Evolutionary conservation across 305 asterid genomes (phyloP).

Genomic region (Salvia sclarea): DNA sequence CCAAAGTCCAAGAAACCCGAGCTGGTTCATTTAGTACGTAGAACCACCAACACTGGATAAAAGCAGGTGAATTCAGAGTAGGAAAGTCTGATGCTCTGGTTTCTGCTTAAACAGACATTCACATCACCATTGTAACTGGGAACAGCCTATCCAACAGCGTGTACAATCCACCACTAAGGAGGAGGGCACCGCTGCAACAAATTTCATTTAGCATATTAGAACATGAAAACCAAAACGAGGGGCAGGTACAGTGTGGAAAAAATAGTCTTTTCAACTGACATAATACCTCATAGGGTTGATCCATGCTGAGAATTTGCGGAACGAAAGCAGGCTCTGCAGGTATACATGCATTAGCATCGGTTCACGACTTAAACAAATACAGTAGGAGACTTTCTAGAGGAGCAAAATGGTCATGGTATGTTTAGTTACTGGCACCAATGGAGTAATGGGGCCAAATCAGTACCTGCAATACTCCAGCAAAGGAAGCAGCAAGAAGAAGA

Average conservation of each 20-base stretch:
- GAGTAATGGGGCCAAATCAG: slow-evolving; percentile 4
- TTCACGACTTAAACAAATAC: background rate
- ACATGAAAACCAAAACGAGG: background rate
- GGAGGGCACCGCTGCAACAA: slow-evolving; percentile 70
- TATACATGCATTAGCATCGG: slow-evolving; percentile 26
- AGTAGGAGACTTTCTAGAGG: background rate
- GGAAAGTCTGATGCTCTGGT: background rate
- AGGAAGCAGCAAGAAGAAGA: slow-evolving; percentile 95
- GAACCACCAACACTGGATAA: background rate
- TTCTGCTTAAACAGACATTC: background rate
- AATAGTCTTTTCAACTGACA: background rate
- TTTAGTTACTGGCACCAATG: background rate
- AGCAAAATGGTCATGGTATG: background rate
- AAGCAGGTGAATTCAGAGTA: background rate
- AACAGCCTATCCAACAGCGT: slow-evolving; percentile 69
- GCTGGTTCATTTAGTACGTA: background rate
- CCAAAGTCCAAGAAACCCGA: background rate
- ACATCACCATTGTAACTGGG: slow-evolving; percentile 67
- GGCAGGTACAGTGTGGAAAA: background rate
- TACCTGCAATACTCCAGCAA: slow-evolving; percentile 99
- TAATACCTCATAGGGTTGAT: slow-evolving; percentile 69
- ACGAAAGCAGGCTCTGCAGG: slow-evolving; percentile 79
- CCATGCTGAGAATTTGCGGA: slow-evolving; percentile 91
- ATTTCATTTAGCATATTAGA: slow-evolving; percentile 22
- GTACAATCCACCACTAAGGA: slow-evolving; percentile 82